Percentiles rank a stretch among this genome's conserved stretches.
These are phyloP conservation scores for Nicotiana sylvestris DNA, from an alignment of 257 asterid genomes.

Conservation along the genomic window DNA sequence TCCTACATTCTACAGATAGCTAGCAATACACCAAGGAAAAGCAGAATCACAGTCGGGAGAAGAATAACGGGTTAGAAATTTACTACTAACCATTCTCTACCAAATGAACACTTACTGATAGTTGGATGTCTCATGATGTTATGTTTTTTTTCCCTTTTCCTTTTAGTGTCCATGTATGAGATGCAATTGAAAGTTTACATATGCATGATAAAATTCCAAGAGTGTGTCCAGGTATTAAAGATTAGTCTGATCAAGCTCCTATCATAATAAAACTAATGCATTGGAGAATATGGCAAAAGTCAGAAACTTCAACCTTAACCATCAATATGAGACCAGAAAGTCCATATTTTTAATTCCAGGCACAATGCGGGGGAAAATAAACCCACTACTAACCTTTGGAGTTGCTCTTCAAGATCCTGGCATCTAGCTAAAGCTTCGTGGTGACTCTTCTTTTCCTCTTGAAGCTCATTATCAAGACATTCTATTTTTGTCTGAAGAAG, in stretches of 20 bases:
- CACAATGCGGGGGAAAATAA: neutral
- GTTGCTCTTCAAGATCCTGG: constrained; percentile 65
- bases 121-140: too few species aligned
- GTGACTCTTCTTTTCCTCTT: constrained; percentile 62
- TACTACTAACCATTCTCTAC: too few species aligned
- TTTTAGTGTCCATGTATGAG: too few species aligned
- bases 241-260: too few species aligned
- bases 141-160: too few species aligned
- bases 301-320: neutral
- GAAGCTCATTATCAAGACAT: constrained; percentile 56
- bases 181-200: neutral
- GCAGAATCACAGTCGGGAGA: too few species aligned
- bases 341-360: neutral
- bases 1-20: too few species aligned
- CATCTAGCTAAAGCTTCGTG: constrained; percentile 53
- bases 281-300: too few species aligned
- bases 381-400: constrained; percentile 48
- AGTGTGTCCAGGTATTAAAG: too few species aligned
- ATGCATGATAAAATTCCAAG: neutral
- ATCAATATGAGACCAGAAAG: neutral
- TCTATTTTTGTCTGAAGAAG: constrained; percentile 52
- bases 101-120: too few species aligned
- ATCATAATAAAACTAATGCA: too few species aligned
- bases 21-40: neutral
- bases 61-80: too few species aligned